Evolutionary conservation across 371 early-diverging fungal genomes (phyloP), one percentile per base, ranked within the genome.

Genomic region (Actinomortierella ambigua): DNA sequence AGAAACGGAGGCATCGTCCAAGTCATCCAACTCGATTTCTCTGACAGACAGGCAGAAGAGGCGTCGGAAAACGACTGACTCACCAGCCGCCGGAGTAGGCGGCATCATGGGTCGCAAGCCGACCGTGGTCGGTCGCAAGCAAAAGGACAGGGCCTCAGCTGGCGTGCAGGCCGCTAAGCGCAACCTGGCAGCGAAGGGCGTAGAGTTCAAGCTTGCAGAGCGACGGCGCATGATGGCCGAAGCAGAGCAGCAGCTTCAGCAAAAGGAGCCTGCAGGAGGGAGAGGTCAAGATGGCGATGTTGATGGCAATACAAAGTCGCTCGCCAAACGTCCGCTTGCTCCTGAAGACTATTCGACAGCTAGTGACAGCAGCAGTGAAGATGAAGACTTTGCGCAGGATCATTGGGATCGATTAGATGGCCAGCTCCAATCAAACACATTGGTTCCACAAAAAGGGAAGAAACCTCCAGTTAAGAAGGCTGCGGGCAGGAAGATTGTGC

Each of bases 1-100:
- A 79, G 80, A 29, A 65, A 53, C 40, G 47, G 24, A 23, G 54
- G 68, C 29, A 75, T 78, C 53, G 61, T 60, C 46, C 59, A 66
- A 26, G 68, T 70, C 46, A 22, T 65, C 42, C 71, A 76, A 53
- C 68, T 52, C 43, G 62, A 79, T 48, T 69, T 64, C 62, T 14
- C 41, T 55, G 53, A 55, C 53, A 24, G 34, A 15, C 41, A n/a
- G 47, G 49, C 42, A 57, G n/a, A 51, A 60, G 27, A 50, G 47
- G 3, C 44, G 29, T 14, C 28, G n/a, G 18, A 34, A 34, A 34
- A 34, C 34, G n/a, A n/a, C n/a, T n/a, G n/a, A n/a, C 11, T 34
- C 34, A 34, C 34, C 61, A 2, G 9, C 39, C 17, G 23, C 52
- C 14, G 53, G 14, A 20, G 55, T 56, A 18, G 52, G 24, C 28